phyloP scores from a whole-genome alignment of 345 rosid species.

The Acer negundo region DNA sequence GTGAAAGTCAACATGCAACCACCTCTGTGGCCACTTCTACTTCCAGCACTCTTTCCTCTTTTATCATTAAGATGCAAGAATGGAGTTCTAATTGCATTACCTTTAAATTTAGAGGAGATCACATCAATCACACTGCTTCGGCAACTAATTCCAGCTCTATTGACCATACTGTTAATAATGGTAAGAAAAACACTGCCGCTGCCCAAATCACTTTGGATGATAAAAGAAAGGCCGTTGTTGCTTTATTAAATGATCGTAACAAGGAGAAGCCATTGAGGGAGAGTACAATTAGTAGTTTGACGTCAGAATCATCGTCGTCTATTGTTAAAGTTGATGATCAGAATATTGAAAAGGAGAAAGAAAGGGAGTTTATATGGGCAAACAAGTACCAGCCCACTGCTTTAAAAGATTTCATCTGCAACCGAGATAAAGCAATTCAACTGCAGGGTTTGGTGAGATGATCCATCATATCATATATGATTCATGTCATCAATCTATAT shows the following conservation, averaged over 20 bases:
- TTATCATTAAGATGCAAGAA: slow-evolving; percentile 40
- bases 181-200: neutral
- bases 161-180: neutral
- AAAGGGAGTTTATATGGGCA: slow-evolving; percentile 42
- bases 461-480: too few relatives aligned
- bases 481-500: too few relatives aligned
- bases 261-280: slow-evolving; percentile 74
- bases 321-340: neutral
- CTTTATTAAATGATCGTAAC: neutral
- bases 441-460: slow-evolving; percentile 38
- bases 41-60: slow-evolving; percentile 32
- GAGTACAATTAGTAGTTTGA: slow-evolving; percentile 31
- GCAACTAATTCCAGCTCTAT: neutral
- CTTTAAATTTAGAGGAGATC: neutral
- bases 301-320: slow-evolving; percentile 4
- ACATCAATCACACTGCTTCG: neutral
- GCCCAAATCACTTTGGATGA: neutral
- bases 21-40: slow-evolving; percentile 24
- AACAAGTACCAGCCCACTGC: slow-evolving; percentile 48
- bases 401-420: slow-evolving; percentile 58
- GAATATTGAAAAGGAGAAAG: neutral
- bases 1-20: slow-evolving; percentile 41
- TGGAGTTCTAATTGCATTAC: slow-evolving; percentile 41
- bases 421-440: slow-evolving; percentile 40
- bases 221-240: neutral